Conservation (phyloP, 441 rosid genomes). For the Gossypium laxum region DNA sequence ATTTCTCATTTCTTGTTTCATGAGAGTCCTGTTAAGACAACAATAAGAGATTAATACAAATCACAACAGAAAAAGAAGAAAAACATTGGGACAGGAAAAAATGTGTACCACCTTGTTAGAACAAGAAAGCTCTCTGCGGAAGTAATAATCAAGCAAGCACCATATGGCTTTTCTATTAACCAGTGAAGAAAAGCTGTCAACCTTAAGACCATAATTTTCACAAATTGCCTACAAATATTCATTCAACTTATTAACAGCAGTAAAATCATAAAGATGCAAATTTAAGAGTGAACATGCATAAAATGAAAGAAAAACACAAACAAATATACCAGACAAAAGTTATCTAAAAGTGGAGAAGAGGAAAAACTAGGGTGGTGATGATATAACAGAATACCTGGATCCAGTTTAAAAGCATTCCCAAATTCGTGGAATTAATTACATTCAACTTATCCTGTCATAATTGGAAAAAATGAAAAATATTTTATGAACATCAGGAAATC, state of each 20-base stretch:
- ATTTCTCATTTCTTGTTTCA: slow-evolving; percentile 41
- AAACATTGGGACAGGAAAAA: background rate
- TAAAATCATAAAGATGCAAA: background rate
- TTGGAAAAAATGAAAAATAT: background rate
- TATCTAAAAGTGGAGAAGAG: background rate
- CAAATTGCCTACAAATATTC: slow-evolving; percentile 50
- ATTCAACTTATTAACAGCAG: slow-evolving; percentile 8
- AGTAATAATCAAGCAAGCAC: slow-evolving; percentile 88
- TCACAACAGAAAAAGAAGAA: slow-evolving; percentile 11
- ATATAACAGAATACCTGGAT: slow-evolving; percentile 48
- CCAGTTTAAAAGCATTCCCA: slow-evolving; percentile 69
- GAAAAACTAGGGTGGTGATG: background rate
- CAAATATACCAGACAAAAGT: background rate
- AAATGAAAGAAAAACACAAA: background rate
- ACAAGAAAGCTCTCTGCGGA: slow-evolving; percentile 62
- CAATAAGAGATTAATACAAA: slow-evolving; percentile 10
- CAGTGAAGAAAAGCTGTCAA: slow-evolving; percentile 47
- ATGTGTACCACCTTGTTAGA: slow-evolving; percentile 36
- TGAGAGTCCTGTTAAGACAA: slow-evolving; percentile 34
- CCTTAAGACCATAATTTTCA: slow-evolving; percentile 39
- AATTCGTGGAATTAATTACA: slow-evolving; percentile 10
- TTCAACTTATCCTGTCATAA: slow-evolving; percentile 31
- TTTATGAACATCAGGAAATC: background rate
- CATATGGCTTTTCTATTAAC: slow-evolving; percentile 84
- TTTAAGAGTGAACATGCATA: background rate